Evolutionary conservation across 2,329 filamentous ascomycete species (phyloP).

Genomic region (Sclerotinia trifoliorum): DNA sequence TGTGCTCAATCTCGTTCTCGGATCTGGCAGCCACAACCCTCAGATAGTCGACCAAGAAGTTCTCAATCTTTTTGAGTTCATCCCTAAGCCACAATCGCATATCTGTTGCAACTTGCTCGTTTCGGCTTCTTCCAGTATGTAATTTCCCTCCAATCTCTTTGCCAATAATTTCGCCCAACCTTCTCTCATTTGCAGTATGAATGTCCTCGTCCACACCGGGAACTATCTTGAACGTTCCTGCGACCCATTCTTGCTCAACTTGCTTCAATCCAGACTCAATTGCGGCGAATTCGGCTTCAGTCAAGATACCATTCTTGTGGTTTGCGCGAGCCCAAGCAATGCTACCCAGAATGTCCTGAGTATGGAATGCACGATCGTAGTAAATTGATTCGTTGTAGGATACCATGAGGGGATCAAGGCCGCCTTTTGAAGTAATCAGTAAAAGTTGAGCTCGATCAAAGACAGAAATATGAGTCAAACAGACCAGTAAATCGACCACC

Average conservation of each 20-base stretch:
- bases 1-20: conserved; percentile 68
- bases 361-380: conserved; percentile 76
- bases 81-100: conserved; percentile 88
- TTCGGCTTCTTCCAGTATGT: conserved; percentile 82
- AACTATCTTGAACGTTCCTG: conserved; percentile 51
- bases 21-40: conserved; percentile 67
- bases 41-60: conserved; percentile 66
- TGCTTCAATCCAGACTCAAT: conserved; percentile 69
- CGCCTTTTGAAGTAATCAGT: conserved; percentile 52
- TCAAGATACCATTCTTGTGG: conserved; percentile 70
- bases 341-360: conserved; percentile 75
- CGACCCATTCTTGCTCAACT: conserved; percentile 55
- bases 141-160: conserved; percentile 84
- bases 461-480: conserved; percentile 11
- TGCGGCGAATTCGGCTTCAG: conserved; percentile 66
- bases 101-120: conserved; percentile 87
- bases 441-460: conserved; percentile 10
- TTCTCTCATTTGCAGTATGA: conserved; percentile 69
- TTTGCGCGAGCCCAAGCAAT: conserved; percentile 84
- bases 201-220: conserved; percentile 58
- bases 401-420: conserved; percentile 81
- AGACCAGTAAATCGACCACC: conserved; percentile 60
- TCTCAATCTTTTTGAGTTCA: conserved; percentile 68
- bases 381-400: conserved; percentile 80
- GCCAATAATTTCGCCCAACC: conserved; percentile 80